These are phyloP conservation scores for Lagenaria siceraria DNA, from an alignment of 306 rosid species.

Conservation along the genomic window DNA sequence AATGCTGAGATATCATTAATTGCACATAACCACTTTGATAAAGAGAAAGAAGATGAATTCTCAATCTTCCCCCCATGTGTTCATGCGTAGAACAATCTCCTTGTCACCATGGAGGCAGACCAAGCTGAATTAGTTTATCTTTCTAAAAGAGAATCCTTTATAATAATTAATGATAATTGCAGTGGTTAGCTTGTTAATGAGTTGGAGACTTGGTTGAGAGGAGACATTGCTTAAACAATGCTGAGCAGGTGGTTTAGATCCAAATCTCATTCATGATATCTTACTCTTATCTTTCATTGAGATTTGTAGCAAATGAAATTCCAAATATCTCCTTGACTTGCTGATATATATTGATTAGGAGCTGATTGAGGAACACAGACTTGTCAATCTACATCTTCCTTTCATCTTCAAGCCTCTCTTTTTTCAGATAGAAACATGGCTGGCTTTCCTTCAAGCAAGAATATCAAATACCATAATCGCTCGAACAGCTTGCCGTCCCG, in stretches of 20 bases:
- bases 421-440: conserved; percentile 19
- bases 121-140: conserved; percentile 1
- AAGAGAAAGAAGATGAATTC: background rate
- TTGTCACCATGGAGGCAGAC: conserved; percentile 6
- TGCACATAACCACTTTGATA: background rate
- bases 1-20: conserved; percentile 3
- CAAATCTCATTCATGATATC: conserved; percentile 18
- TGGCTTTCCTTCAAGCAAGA: conserved; percentile 17
- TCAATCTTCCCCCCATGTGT: conserved; percentile 8
- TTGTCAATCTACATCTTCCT: conserved; percentile 1
- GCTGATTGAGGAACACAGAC: background rate
- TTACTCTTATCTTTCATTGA: background rate
- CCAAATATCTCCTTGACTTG: conserved; percentile 16
- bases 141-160: background rate
- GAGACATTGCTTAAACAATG: conserved; percentile 22
- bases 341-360: background rate
- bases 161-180: background rate
- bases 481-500: conserved; percentile 32
- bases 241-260: conserved; percentile 15
- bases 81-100: background rate
- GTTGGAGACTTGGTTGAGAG: conserved; percentile 19
- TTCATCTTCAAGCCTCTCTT: conserved; percentile 5
- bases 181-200: conserved; percentile 5
- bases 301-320: conserved; percentile 15
- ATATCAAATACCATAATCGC: conserved; percentile 26